Evolutionary conservation across 225 moss, liverwort and hornwort genomes (phyloP).

Genomic region (Pseudoscleropodium purum): DNA sequence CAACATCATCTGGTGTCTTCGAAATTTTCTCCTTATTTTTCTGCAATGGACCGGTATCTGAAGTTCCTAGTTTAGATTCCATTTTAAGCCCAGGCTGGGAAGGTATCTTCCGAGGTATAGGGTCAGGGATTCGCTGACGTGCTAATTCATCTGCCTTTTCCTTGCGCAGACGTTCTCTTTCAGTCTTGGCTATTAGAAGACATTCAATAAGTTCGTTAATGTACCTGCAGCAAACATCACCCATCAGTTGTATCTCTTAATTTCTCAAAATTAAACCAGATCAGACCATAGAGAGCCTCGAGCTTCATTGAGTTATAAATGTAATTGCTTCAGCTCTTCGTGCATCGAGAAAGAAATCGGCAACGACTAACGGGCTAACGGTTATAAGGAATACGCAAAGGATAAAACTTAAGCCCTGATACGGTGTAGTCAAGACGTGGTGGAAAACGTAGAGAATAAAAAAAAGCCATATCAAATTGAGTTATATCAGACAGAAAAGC

Average conservation of each 20-base stretch:
- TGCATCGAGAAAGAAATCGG: background rate
- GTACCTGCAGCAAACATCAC: slow-evolving; percentile 32
- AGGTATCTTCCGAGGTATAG: slow-evolving; percentile 12
- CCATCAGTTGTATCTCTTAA: background rate
- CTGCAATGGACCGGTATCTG: background rate
- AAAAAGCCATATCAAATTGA: background rate
- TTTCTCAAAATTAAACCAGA: background rate
- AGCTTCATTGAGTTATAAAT: background rate
- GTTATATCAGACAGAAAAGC: background rate
- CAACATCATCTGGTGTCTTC: background rate
- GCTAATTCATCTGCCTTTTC: slow-evolving; percentile 19
- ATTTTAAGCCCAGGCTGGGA: slow-evolving; percentile 18
- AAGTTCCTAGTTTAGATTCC: slow-evolving; percentile 2
- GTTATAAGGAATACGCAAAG: background rate
- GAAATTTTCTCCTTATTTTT: background rate
- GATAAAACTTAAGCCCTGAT: background rate
- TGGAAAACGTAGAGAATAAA: background rate
- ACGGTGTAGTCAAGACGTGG: background rate
- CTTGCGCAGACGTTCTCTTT: slow-evolving; percentile 21
- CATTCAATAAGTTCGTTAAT: slow-evolving; percentile 78
- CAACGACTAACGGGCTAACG: background rate
- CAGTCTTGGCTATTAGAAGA: slow-evolving; percentile 25
- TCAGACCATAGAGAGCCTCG: background rate
- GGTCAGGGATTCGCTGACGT: slow-evolving; percentile 18
- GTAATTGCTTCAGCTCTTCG: background rate